Evolutionary conservation across 108 stramenopile species (phyloP), one percentile per base, ranked within the genome.

Genomic region (Aurantiochytrium sp.): DNA sequence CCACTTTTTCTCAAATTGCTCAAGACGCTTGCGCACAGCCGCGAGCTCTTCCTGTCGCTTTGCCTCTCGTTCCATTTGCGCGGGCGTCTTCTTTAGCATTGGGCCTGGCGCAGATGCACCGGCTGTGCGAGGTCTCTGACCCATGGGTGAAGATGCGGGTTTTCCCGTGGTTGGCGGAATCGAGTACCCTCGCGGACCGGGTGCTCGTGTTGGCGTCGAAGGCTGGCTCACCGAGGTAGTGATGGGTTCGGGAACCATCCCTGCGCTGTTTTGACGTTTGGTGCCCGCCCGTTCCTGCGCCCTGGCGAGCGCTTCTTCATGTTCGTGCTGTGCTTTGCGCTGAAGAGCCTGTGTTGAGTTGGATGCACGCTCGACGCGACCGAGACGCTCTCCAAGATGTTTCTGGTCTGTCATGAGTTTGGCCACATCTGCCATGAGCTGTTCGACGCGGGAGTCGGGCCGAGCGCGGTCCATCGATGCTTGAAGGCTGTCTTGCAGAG

Each of bases 21-120:
- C 73, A 21, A 76, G 73, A 6, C 73, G 73, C 44, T 44, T 51
- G 18, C 73, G 44, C 73, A 76, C 73, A 5, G 73, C 73, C 5
- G 73, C 73, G 25, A 76, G 73, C 73, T 76, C 73, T 51, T 76
- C 73, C 21, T 76, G 73, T 6, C 73, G 73, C 49, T 51, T 76
- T 8, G 73, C 44, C 49, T 76, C 73, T 5, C 73, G 44, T 19
- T 76, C 73, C 6, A 76, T 44, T 43, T 76, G 73, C 49, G 14
- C 73, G 14, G 73, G 73, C 8, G 73, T 76, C 21, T 76, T 76
- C 53, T 55, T 55, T n/a, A 55, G 53, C 53, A 10, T 8, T 5
- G 53, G 6, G 53, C 53, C 10, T 10, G 53, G 5, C 53, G 6
- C 53, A 5, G 53, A 55, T 55, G 53, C 6, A 55, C 53, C 53